Percentiles rank a stretch among this genome's conserved stretches.
These are phyloP conservation scores for Rhexocercosporidium sp. DNA, from an alignment of 2,329 filamentous ascomycete species.

Conservation along the genomic window DNA sequence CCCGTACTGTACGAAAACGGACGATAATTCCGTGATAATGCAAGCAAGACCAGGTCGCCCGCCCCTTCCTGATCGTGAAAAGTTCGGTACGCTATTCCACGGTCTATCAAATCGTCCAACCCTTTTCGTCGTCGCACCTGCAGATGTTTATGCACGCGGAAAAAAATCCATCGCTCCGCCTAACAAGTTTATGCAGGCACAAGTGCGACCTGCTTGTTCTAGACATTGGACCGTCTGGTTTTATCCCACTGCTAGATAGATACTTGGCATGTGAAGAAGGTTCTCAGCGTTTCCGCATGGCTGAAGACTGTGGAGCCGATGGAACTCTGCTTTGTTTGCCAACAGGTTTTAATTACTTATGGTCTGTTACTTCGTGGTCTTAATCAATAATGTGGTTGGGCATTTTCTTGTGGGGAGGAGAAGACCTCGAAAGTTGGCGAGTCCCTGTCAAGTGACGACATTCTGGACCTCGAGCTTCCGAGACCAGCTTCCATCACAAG, in stretches of 20 bases:
- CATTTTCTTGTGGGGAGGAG: background rate
- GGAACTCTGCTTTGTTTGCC: background rate
- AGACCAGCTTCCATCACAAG: background rate
- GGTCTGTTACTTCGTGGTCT: background rate
- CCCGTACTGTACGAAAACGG: too few species aligned
- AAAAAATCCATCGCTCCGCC: background rate
- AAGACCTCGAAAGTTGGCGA: background rate
- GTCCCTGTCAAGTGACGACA: background rate
- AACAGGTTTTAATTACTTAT: background rate
- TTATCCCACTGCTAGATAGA: background rate
- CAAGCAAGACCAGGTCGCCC: too few species aligned
- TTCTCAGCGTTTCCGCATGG: background rate
- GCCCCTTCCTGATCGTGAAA: too few species aligned
- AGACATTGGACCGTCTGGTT: background rate
- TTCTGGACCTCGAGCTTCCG: background rate
- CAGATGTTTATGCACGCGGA: slow-evolving; percentile 7
- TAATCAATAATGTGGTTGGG: background rate
- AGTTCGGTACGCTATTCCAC: background rate
- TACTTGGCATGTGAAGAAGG: background rate
- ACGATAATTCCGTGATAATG: too few species aligned
- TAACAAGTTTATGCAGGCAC: background rate
- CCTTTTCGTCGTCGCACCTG: background rate
- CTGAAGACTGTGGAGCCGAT: background rate
- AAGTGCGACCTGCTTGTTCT: background rate
- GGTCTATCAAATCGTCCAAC: background rate